These are phyloP conservation scores for Medakamo hakoo DNA, from an alignment of 139 green algal species.

Conservation along the genomic window DNA sequence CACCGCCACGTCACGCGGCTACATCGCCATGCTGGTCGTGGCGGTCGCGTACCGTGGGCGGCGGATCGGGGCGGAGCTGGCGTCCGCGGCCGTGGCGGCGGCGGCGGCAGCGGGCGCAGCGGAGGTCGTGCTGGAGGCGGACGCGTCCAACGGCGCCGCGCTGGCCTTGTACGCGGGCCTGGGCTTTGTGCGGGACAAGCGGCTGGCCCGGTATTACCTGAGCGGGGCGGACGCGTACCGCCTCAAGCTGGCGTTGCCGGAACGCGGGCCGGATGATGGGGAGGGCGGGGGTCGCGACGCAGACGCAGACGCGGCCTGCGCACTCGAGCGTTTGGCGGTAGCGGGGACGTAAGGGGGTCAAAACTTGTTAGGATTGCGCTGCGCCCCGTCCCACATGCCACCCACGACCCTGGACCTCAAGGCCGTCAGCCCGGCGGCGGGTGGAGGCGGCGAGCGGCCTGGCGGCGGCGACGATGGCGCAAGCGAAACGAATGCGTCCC, in stretches of 20 bases:
- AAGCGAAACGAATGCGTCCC: no score
- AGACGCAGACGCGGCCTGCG: no score
- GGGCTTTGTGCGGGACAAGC: constrained; percentile 96
- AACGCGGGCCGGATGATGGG: no score
- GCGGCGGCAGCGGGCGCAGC: constrained; percentile 48
- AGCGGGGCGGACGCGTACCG: constrained; percentile 85
- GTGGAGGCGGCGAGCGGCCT: no score
- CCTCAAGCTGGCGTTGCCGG: constrained; percentile 87
- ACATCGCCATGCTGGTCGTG: constrained; percentile 97
- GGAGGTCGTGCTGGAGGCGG: constrained; percentile 90
- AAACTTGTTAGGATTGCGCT: no score
- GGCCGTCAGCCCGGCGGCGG: no score
- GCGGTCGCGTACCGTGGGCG: constrained; percentile 59
- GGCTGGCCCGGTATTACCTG: constrained; percentile 92
- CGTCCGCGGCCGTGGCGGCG: constrained; percentile 40
- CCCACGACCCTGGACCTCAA: no score
- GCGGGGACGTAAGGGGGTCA: no score
- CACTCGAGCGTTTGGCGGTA: no score
- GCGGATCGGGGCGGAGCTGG: constrained; percentile 69
- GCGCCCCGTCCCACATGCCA: no score
- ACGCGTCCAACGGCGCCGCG: constrained; percentile 83
- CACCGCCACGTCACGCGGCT: constrained; percentile 64
- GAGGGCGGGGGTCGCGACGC: no score
- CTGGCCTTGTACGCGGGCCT: constrained; percentile 83
- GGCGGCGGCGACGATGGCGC: no score